Base-by-base conservation (phyloP, 2,329 filamentous ascomycete species). In the Neospermospora avenae region DNA sequence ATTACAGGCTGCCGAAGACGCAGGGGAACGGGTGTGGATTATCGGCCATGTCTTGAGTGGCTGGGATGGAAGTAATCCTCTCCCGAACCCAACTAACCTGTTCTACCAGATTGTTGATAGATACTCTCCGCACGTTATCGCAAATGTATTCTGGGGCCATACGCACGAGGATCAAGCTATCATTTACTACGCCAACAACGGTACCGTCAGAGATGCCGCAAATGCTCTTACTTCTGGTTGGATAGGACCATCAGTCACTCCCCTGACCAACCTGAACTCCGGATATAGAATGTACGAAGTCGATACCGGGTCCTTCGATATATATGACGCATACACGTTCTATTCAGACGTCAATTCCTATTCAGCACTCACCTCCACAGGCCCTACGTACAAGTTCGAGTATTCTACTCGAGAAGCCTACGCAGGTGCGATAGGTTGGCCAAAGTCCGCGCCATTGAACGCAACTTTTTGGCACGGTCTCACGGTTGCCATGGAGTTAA, bases 391-490 rank as follows among this genome's bases (percentile, higher is more conserved):
- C 66, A 63, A 77, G 24, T 75, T 79, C 56, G 80, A 82, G 60
- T 83, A 83, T 66, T 80, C 77, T 0, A 81, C 80, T 0, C 74
- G 81, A 3, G 77, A 81, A 3, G 74, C 77, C 0, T 83, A 82
- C 58, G 78, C 76, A 0, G 63, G 70, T 2, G 73, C 75, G 0
- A 74, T 76, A 1, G 68, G 66, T 2, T 83, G 80, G 80, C 76
- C 79, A 2, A 64, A 61, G 1, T 67, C 75, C 46, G 81, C 78
- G 0, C 82, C 82, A 3, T 70, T 85, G 39, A 84, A 85, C 62
- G 81, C 80, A 0, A 84, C 81, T 0, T 85, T 84, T 69, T 85
- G 82, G 83, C 81, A 85, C 60, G 71, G 70, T 13, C 79, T 84
- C 4, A 84, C 81, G 0, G 81, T 82, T 64, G 80, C 78, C 1